Percentiles rank a stretch among this genome's conserved stretches.
Conservation (phyloP, 768 basidiomycete species). For the Hebeloma cylindrosporum region DNA sequence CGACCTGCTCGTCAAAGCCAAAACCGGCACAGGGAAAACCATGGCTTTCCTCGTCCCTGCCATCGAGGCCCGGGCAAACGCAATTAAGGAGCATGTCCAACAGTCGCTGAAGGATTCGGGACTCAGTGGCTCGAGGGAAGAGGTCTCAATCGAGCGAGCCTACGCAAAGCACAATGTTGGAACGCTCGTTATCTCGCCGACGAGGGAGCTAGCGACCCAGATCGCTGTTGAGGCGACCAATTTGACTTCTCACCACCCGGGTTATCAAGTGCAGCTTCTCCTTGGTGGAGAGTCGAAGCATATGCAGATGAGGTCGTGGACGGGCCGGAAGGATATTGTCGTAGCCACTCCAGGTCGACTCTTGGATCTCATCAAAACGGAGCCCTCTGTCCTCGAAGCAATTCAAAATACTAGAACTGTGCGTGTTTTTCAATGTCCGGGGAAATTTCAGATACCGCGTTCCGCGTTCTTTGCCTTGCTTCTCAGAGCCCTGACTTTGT, state of each 20-base stretch:
- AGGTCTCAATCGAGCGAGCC: too few species aligned
- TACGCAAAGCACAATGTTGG: conserved; percentile 53
- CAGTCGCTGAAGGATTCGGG: conserved; percentile 38
- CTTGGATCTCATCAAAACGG: conserved; percentile 65
- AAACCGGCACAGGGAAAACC: conserved; percentile 90
- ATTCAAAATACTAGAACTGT: conserved; percentile 61
- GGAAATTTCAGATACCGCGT: too few species aligned
- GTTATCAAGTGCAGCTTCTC: conserved; percentile 70
- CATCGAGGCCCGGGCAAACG: conserved; percentile 69
- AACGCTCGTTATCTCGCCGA: conserved; percentile 82
- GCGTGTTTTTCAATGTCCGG: conserved; percentile 30
- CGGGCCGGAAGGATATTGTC: conserved; percentile 68
- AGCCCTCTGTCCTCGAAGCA: conserved; percentile 52
- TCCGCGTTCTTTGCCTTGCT: too few species aligned
- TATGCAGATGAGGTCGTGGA: conserved; percentile 68
- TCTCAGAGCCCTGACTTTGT: too few species aligned
- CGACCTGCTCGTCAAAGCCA: conserved; percentile 84
- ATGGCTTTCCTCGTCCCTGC: conserved; percentile 87
- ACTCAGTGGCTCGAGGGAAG: conserved; percentile 30
- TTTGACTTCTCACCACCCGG: conserved; percentile 58
- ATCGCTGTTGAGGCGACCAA: conserved; percentile 82
- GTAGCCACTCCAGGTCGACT: conserved; percentile 91
- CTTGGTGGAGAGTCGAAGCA: conserved; percentile 74
- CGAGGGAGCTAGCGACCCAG: conserved; percentile 86
- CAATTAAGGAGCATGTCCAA: conserved; percentile 46